Evolutionary conservation across 2,329 filamentous ascomycete species (phyloP), one percentile per base, ranked within the genome.

Genomic region (Ceratocystis ficicola): DNA sequence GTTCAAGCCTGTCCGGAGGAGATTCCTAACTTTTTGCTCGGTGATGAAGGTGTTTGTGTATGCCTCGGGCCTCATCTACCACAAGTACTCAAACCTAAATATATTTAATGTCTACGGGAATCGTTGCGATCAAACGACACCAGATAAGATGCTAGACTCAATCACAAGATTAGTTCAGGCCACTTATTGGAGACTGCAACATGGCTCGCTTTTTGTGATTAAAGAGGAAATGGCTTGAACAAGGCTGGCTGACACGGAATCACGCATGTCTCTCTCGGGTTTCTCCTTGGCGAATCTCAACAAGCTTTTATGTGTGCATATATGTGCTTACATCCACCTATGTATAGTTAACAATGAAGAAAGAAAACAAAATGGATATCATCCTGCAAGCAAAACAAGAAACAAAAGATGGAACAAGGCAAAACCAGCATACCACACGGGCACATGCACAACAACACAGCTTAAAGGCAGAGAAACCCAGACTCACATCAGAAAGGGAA

Each of bases 351-450:
- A 59, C 36, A 59, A 32, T 32, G 25, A 32, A 59, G n/a, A 17
- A 30, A 59, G 52, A 59, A 59, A 32, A 59, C 52, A 59, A 59
- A 59, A 59, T 59, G 52, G 52, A 59, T 59, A 59, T 59, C 52
- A 59, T 59, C 52, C 52, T 59, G 25, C 17, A 59, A 59, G 25
- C 7, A 59, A 30, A 32, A 17, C n/a, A 57, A 52, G 48, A 30
- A 59, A 59, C 15, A 59, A 32, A 59, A 22, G 30, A 55, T 12
- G 22, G 22, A 55, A 57, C 4, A 57, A 57, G 22, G 22, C 5
- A 50, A n/a, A 50, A 50, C 46, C 3, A n/a, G 8, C n/a, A 50
- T 22, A 50, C 17, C 32, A 50, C 17, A 50, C 17, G 46, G 5
- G 22, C 46, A 50, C n/a, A 50, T n/a, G 46, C 6, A 22, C 46